Evolutionary conservation across 1,139 yeast species (phyloP).

Genomic region (Suhomyces bribrorum): DNA sequence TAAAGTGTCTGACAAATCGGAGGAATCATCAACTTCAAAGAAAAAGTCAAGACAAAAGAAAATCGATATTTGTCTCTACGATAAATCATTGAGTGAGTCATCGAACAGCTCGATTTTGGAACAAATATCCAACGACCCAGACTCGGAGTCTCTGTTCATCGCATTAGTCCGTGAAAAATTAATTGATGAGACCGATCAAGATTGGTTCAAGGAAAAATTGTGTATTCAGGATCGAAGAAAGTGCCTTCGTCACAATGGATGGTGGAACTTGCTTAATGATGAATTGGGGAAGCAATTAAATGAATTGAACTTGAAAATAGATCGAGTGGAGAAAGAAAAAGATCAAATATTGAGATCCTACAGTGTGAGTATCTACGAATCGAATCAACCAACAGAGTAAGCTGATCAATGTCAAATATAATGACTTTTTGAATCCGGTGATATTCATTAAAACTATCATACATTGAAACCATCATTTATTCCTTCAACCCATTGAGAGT

Average conservation of each 20-base stretch:
- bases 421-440: too few species aligned
- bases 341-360: slow-evolving; percentile 31
- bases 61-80: slow-evolving; percentile 37
- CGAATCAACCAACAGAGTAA: background rate
- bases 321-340: slow-evolving; percentile 26
- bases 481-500: slow-evolving; percentile 65
- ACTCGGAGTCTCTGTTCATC: slow-evolving; percentile 13
- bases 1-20: slow-evolving; percentile 16
- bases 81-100: slow-evolving; percentile 17
- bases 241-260: slow-evolving; percentile 66
- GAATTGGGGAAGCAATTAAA: slow-evolving; percentile 9
- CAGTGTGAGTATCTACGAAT: slow-evolving; percentile 38
- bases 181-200: slow-evolving; percentile 21
- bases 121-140: slow-evolving; percentile 3
- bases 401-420: too few species aligned
- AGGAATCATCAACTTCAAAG: slow-evolving; percentile 20
- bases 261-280: slow-evolving; percentile 50
- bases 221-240: slow-evolving; percentile 67
- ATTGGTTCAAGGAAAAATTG: slow-evolving; percentile 26
- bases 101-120: slow-evolving; percentile 2
- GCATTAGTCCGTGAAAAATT: slow-evolving; percentile 19
- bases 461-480: background rate
- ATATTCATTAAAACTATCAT: background rate
- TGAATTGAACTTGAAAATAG: slow-evolving; percentile 25
- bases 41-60: slow-evolving; percentile 24